Evolutionary conservation across 805 yeast species (phyloP).

Genomic region (Candida sakaeoensis): DNA sequence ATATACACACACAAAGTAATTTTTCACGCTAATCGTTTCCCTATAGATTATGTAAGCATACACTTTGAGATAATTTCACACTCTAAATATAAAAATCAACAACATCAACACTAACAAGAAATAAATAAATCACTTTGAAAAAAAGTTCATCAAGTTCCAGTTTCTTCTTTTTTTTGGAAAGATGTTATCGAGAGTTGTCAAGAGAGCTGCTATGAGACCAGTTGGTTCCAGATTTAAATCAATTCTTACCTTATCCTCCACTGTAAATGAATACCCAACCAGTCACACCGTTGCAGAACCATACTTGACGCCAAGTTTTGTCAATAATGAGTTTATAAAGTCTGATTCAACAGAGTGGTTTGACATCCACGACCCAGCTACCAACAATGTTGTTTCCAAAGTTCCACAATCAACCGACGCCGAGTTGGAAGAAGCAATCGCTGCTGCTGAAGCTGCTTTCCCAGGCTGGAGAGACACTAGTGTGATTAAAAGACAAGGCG

Average conservation of each 20-base stretch:
- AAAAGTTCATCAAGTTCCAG: too few species aligned
- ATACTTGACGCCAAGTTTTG: slow-evolving; percentile 48
- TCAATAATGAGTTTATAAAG: slow-evolving; percentile 48
- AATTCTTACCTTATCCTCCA: slow-evolving; percentile 24
- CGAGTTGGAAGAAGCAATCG: slow-evolving; percentile 64
- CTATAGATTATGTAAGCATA: slow-evolving; percentile 2
- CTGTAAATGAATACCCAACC: slow-evolving; percentile 37
- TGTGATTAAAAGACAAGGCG: slow-evolving; percentile 68
- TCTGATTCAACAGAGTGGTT: slow-evolving; percentile 55
- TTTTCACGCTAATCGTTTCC: slow-evolving; percentile 2
- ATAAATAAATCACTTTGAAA: too few species aligned
- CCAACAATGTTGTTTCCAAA: slow-evolving; percentile 58
- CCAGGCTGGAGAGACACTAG: slow-evolving; percentile 49
- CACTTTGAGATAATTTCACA: slow-evolving; percentile 1
- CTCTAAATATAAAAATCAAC: slow-evolving; percentile 1
- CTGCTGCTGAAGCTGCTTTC: slow-evolving; percentile 62
- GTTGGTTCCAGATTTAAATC: slow-evolving; percentile 11
- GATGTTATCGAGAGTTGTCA: slow-evolving; percentile 7
- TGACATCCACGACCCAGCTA: slow-evolving; percentile 74
- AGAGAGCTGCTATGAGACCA: background rate
- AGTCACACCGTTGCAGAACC: slow-evolving; percentile 38
- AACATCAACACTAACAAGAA: too few species aligned
- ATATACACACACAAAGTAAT: background rate
- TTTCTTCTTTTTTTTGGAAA: too few species aligned
- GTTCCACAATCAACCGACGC: slow-evolving; percentile 71